Percentiles rank a stretch among this genome's conserved stretches.
phyloP scores from a whole-genome alignment of 2,329 filamentous ascomycete genomes.

The Gnomoniopsis smithogilvyi region DNA sequence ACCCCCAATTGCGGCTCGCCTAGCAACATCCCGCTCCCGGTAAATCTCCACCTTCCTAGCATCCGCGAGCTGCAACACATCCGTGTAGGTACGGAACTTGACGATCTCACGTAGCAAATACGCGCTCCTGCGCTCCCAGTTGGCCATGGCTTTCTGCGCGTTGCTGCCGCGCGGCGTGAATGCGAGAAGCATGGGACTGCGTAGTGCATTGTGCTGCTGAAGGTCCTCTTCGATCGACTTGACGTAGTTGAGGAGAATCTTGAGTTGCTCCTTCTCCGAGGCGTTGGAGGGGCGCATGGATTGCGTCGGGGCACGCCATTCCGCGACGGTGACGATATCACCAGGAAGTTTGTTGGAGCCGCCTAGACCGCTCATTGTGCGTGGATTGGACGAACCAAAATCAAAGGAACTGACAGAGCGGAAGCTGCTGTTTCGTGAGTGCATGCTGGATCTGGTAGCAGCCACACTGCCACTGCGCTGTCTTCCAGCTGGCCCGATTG shows the following conservation, averaged over 20 bases:
- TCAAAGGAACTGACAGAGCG: slow-evolving; percentile 58
- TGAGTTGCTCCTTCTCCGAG: slow-evolving; percentile 77
- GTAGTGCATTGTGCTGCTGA: slow-evolving; percentile 81
- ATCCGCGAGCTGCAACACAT: slow-evolving; percentile 72
- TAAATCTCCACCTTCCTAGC: slow-evolving; percentile 69
- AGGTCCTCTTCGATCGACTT: slow-evolving; percentile 82
- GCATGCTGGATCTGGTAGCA: slow-evolving; percentile 42
- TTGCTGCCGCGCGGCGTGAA: slow-evolving; percentile 85
- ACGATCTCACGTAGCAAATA: slow-evolving; percentile 92
- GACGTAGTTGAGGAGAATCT: slow-evolving; percentile 73
- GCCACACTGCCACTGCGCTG: slow-evolving; percentile 50
- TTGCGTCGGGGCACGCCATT: slow-evolving; percentile 87
- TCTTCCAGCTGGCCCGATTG: slow-evolving; percentile 19
- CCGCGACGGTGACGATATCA: slow-evolving; percentile 77
- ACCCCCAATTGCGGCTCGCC: slow-evolving; percentile 46
- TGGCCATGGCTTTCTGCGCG: slow-evolving; percentile 79
- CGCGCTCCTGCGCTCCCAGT: slow-evolving; percentile 95
- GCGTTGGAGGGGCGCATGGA: slow-evolving; percentile 82
- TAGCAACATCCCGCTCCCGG: slow-evolving; percentile 50
- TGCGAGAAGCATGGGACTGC: slow-evolving; percentile 81
- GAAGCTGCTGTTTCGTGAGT: slow-evolving; percentile 45
- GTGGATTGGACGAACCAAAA: slow-evolving; percentile 53
- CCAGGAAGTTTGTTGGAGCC: slow-evolving; percentile 63
- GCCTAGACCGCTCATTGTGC: slow-evolving; percentile 40
- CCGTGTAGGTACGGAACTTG: slow-evolving; percentile 94